Conservation (phyloP, 2,329 filamentous ascomycete genomes). For the Madurella fahalii region DNA sequence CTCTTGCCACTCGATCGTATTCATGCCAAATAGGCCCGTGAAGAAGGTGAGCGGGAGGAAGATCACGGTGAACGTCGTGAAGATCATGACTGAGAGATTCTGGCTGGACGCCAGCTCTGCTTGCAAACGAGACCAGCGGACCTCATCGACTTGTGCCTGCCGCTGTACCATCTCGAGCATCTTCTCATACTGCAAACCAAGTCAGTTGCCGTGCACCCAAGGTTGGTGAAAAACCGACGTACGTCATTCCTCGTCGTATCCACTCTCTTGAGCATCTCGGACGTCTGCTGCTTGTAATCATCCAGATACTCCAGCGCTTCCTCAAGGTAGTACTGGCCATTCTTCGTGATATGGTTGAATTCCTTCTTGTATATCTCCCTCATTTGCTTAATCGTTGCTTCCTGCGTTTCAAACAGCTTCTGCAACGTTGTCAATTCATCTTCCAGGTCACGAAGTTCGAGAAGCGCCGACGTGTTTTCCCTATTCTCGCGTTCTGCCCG, state of each 20-base stretch:
- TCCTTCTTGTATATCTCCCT: conserved; percentile 41
- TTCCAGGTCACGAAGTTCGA: conserved; percentile 61
- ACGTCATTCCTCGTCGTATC: conserved; percentile 55
- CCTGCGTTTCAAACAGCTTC: conserved; percentile 56
- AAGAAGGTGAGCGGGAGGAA: conserved; percentile 63
- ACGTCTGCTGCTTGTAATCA: conserved; percentile 51
- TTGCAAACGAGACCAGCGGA: conserved; percentile 58
- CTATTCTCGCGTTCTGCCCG: conserved; percentile 54
- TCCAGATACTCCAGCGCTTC: conserved; percentile 50
- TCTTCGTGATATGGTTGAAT: conserved; percentile 38
- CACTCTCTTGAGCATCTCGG: conserved; percentile 57
- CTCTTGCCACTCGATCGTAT: conserved; percentile 57
- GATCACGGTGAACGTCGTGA: conserved; percentile 60
- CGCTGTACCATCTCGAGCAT: conserved; percentile 64
- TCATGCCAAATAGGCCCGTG: conserved; percentile 62
- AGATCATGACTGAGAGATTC: conserved; percentile 61
- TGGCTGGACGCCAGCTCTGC: conserved; percentile 60
- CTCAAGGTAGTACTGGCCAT: conserved; percentile 49
- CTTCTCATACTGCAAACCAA: conserved; percentile 50
- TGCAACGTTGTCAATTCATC: conserved; percentile 57
- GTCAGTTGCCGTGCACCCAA: conserved; percentile 6
- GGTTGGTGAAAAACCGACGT: conserved; percentile 22
- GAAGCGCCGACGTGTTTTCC: conserved; percentile 57
- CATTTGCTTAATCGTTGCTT: conserved; percentile 47
- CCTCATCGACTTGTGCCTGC: conserved; percentile 63